A percentile compares a stretch with the other conserved stretches of the same genome.
Evolutionary conservation across 352 stramenopile genomes (phyloP).

Genomic region (Aphanomyces cochlioides): DNA sequence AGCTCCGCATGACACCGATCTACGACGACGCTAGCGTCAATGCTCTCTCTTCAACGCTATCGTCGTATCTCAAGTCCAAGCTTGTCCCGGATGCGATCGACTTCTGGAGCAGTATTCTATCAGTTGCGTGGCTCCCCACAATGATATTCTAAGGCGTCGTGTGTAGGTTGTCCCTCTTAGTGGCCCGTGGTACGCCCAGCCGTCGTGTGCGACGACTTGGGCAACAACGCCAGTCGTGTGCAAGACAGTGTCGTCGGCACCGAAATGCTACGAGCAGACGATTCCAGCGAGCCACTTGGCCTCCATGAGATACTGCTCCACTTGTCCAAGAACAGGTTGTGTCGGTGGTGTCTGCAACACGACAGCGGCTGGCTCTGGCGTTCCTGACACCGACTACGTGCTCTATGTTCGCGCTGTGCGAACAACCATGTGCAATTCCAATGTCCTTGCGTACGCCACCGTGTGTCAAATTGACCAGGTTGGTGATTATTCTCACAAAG

Average conservation of each 20-base stretch:
- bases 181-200: constrained; percentile 55
- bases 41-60: background rate
- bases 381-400: constrained; percentile 54
- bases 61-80: constrained; percentile 38
- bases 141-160: constrained; percentile 34
- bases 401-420: constrained; percentile 58
- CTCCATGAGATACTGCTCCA: constrained; percentile 42
- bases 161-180: constrained; percentile 53
- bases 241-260: constrained; percentile 45
- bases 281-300: constrained; percentile 65
- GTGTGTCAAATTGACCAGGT: constrained; percentile 79
- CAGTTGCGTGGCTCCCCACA: too few relatives aligned
- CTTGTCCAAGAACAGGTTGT: constrained; percentile 46
- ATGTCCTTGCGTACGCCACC: constrained; percentile 65
- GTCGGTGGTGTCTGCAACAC: constrained; percentile 39
- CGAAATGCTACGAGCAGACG: constrained; percentile 71
- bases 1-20: background rate
- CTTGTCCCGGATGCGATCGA: constrained; percentile 66
- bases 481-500: too few relatives aligned
- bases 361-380: constrained; percentile 12
- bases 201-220: constrained; percentile 56
- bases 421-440: constrained; percentile 48
- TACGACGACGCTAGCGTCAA: constrained; percentile 1
- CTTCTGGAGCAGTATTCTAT: constrained; percentile 38
- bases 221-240: constrained; percentile 54